These are phyloP conservation scores for Arachis monticola DNA, from an alignment of 331 rosid species.

Conservation along the genomic window DNA sequence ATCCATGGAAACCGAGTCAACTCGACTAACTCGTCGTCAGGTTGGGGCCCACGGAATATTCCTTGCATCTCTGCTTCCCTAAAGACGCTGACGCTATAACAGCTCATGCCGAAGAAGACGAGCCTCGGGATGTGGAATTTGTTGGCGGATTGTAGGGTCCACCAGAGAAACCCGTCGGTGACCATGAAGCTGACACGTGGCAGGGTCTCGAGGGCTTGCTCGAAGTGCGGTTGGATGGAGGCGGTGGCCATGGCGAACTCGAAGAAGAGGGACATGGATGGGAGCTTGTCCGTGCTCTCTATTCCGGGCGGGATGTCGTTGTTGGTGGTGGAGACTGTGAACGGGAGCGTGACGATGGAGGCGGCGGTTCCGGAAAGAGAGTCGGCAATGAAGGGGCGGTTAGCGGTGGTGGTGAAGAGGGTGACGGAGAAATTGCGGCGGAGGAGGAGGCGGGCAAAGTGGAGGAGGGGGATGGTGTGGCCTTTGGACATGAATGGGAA, in stretches of 20 bases:
- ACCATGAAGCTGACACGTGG: constrained; percentile 57
- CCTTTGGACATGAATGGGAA: constrained; percentile 81
- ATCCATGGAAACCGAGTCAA: constrained; percentile 59
- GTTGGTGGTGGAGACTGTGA: constrained; percentile 47
- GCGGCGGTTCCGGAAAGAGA: constrained; percentile 41
- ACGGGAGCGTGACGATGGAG: constrained; percentile 44
- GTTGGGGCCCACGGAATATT: constrained; percentile 26
- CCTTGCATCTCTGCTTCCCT: background rate
- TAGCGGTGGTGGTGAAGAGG: constrained; percentile 56
- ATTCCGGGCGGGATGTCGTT: constrained; percentile 48
- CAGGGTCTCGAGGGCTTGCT: constrained; percentile 38
- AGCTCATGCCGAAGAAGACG: constrained; percentile 42
- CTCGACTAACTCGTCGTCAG: constrained; percentile 26
- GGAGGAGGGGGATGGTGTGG: constrained; percentile 75
- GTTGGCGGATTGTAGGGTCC: constrained; percentile 61
- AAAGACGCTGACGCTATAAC: background rate
- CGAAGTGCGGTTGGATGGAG: constrained; percentile 54
- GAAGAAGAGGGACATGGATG: constrained; percentile 46
- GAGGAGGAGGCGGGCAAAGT: constrained; percentile 56
- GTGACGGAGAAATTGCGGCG: constrained; percentile 44
- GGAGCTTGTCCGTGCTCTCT: constrained; percentile 61
- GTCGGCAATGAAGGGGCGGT: constrained; percentile 47
- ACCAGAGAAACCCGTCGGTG: constrained; percentile 73
- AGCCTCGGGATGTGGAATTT: constrained; percentile 47
- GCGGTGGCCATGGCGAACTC: constrained; percentile 46